Evolutionary conservation across 73 alveolate species (phyloP), one percentile per base, ranked within the genome.

Genomic region (Breviolum minutum): DNA sequence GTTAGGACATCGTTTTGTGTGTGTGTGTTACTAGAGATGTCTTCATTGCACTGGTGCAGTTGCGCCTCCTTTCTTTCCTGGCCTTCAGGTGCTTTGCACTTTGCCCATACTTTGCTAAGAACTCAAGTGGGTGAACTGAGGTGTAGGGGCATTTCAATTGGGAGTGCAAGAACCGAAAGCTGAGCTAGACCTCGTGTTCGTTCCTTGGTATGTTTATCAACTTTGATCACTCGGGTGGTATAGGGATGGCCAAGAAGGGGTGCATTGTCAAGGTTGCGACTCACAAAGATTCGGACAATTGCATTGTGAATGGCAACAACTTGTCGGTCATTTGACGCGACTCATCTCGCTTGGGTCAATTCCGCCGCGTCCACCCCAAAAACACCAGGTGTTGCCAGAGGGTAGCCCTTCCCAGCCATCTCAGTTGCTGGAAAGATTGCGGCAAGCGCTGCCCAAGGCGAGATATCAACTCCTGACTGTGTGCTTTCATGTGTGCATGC

Each of bases 141-240:
- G 80, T 19, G 16, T 63, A 26, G 94, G 94, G 29, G 94, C 94
- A 27, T 86, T 63, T n/a, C 63, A 62, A 26, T n/a, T 86, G 63
- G 94, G 94, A 5, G 80, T 27, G 22, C 94, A 63, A 9, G 79
- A 62, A 26, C 80, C 30, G 32, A 29, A 86, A 13, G 77, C 94
- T 17, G 94, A 86, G 48, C 64, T 86, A 79, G 94, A 86, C 63
- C 29, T 86, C 30, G 79, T 86, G 30, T 86, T 48, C 48, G 94
- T 86, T 20, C 26, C 94, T 83, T 16, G 92, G 20, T 10, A 40
- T n/a, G n/a, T n/a, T n/a, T n/a, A n/a, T 20, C 7, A n/a, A 30
- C 20, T 6, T 12, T n/a, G 30, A 8, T 12, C 81, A 71, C 26
- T 8, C 54, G 54, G 54, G 26, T 71, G 81, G 81, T 71, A 30